Conservation (phyloP, 2,329 filamentous ascomycete species). For the Trichoderma gracile region DNA sequence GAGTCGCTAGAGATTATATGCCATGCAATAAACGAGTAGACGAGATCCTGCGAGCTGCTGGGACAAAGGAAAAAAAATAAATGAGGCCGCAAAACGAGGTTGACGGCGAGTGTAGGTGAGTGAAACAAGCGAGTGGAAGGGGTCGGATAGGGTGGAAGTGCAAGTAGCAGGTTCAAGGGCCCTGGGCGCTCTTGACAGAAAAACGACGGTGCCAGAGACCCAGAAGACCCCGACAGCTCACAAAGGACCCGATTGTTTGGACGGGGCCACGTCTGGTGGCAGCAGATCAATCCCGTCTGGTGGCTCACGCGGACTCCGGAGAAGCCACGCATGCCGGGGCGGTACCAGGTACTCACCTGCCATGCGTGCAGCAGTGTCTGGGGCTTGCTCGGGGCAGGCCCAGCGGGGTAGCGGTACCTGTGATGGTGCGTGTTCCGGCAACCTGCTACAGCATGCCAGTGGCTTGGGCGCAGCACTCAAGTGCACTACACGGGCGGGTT, state of each 20-base stretch:
- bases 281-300: neutral
- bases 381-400: too few species aligned
- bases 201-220: neutral
- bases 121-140: slow-evolving; percentile 26
- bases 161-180: slow-evolving; percentile 5
- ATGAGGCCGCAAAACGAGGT: neutral
- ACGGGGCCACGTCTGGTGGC: too few species aligned
- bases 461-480: too few species aligned
- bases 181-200: neutral
- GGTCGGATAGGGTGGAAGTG: slow-evolving; percentile 13
- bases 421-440: neutral
- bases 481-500: too few species aligned
- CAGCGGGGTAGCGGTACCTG: neutral
- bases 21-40: neutral
- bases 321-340: slow-evolving; percentile 5
- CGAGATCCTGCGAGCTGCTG: neutral
- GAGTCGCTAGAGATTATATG: neutral
- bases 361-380: too few species aligned
- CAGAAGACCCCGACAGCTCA: neutral
- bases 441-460: too few species aligned
- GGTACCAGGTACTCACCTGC: neutral
- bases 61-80: neutral
- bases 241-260: slow-evolving; percentile 15
- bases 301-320: slow-evolving; percentile 23
- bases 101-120: slow-evolving; percentile 4